phyloP scores from a whole-genome alignment of 257 asterid species.

The Fraxinus cuspidata region DNA sequence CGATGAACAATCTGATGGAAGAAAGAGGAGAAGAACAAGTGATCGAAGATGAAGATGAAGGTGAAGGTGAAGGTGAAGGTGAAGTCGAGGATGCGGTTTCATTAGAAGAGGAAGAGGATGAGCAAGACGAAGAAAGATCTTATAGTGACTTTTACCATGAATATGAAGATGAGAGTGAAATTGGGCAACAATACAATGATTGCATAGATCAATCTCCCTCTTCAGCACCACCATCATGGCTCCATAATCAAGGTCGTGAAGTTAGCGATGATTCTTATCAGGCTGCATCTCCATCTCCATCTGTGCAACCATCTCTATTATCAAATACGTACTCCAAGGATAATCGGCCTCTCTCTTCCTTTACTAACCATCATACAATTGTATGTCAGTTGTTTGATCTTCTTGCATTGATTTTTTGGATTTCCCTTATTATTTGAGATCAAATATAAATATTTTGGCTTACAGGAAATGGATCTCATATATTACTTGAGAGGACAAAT shows the following conservation, averaged over 20 bases:
- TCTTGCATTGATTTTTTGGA: constrained; percentile 6
- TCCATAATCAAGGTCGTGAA: constrained; percentile 37
- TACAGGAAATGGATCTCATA: constrained; percentile 81
- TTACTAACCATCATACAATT: constrained; percentile 43
- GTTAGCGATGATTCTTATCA: constrained; percentile 40
- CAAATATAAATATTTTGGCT: not conserved
- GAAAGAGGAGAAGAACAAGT: constrained; percentile 25
- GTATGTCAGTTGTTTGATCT: constrained; percentile 44
- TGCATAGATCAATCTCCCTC: constrained; percentile 35
- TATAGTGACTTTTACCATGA: constrained; percentile 38
- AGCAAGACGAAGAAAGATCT: constrained; percentile 34
- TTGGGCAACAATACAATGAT: constrained; percentile 39
- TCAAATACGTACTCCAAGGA: constrained; percentile 40
- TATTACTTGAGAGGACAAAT: constrained; percentile 77
- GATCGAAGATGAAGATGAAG: constrained; percentile 24
- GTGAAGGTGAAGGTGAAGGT: constrained; percentile 18
- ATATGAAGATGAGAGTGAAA: constrained; percentile 48
- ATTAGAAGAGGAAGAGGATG: constrained; percentile 17
- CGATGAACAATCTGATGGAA: constrained; percentile 1
- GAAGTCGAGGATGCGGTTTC: not conserved
- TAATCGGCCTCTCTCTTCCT: constrained; percentile 39
- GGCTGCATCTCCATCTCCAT: constrained; percentile 45
- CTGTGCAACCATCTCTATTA: constrained; percentile 46
- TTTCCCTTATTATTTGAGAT: not conserved
- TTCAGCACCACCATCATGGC: constrained; percentile 43